These are phyloP conservation scores for Pachysandra terminalis DNA, from an alignment of 164 flowering plant species.

Conservation along the genomic window DNA sequence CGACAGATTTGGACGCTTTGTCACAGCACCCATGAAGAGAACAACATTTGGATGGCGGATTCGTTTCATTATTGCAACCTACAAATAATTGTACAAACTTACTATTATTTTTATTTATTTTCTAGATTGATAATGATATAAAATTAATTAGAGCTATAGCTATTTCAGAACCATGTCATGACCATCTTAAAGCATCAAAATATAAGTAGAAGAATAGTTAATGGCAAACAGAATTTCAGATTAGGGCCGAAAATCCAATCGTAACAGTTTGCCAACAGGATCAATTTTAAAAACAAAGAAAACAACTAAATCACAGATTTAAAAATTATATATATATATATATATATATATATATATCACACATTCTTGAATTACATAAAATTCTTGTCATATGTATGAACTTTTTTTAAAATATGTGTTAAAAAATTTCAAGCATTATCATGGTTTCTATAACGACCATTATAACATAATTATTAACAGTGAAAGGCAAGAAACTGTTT, in stretches of 20 bases:
- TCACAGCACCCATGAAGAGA: constrained; percentile 99
- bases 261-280: neutral
- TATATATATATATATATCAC: too few species aligned
- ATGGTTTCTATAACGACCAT: too few species aligned
- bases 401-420: too few species aligned
- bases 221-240: neutral
- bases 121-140: too few species aligned
- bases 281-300: neutral
- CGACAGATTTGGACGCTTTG: constrained; percentile 85
- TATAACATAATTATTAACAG: too few species aligned
- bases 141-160: neutral
- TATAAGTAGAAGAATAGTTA: neutral
- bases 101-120: too few species aligned
- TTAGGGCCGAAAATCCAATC: neutral
- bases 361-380: too few species aligned
- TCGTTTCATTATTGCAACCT: constrained; percentile 98
- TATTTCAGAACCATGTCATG: neutral
- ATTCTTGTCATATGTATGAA: too few species aligned
- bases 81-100: constrained; percentile 13
- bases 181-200: neutral
- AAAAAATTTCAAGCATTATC: too few species aligned
- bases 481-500: too few species aligned
- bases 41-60: constrained; percentile 97
- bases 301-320: too few species aligned
- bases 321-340: too few species aligned